Percentiles rank a stretch among this genome's conserved stretches.
Conservation (phyloP, 768 basidiomycete genomes). For the Tylopilus plumbeoviolaceoides region DNA sequence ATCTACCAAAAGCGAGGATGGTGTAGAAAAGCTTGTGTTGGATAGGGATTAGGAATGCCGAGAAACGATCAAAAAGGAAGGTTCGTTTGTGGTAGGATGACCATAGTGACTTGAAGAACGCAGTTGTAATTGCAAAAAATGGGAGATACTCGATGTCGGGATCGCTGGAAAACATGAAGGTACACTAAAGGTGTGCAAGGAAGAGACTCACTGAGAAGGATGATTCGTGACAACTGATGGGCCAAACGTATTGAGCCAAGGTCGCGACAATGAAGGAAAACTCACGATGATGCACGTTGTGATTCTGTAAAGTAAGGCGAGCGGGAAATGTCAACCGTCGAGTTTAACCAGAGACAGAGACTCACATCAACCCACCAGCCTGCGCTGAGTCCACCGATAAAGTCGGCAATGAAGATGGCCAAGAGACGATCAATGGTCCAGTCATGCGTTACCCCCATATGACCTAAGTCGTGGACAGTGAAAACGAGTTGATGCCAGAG, state of each 20-base stretch:
- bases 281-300: constrained; percentile 95
- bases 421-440: constrained; percentile 79
- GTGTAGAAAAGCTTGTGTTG: constrained; percentile 95
- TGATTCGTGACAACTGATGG: constrained; percentile 90
- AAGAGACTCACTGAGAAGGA: constrained; percentile 74
- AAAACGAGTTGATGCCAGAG: constrained; percentile 97
- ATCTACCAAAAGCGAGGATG: constrained; percentile 82
- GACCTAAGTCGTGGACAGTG: constrained; percentile 90
- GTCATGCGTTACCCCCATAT: constrained; percentile 87
- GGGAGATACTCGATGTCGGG: constrained; percentile 87
- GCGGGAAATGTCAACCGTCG: neutral
- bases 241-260: constrained; percentile 3
- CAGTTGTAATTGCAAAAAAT: constrained; percentile 89
- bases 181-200: neutral
- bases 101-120: constrained; percentile 82
- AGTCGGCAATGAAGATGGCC: constrained; percentile 77
- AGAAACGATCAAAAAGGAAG: constrained; percentile 71
- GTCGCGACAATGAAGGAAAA: constrained; percentile 15
- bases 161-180: constrained; percentile 45
- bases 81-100: constrained; percentile 93
- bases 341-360: constrained; percentile 19
- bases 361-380: constrained; percentile 98
- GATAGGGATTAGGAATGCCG: constrained; percentile 59
- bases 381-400: constrained; percentile 87
- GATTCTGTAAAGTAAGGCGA: constrained; percentile 49